Evolutionary conservation across 1,139 yeast species (phyloP), one percentile per base, ranked within the genome.

Genomic region (Diutina pseudorugosa): DNA sequence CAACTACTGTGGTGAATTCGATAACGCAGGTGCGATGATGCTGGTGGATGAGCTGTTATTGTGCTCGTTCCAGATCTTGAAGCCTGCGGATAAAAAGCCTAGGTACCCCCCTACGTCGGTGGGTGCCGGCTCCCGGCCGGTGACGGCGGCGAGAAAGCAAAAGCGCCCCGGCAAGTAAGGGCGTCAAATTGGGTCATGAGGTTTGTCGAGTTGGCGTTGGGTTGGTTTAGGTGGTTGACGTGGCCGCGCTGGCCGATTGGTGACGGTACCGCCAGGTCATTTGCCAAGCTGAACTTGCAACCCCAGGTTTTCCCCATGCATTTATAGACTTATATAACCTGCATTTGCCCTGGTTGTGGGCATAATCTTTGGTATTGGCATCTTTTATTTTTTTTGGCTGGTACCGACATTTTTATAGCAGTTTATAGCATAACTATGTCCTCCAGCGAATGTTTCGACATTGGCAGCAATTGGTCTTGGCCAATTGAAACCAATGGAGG

Each of bases 21-120:
- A 48, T 23, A 48, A 48, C 14, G 51, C 51, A 7, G 51, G 51
- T 18, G 51, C 51, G 14, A 48, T 48, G 51, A 48, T 48, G 51
- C 51, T 48, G 51, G 51, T 48, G 3, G 51, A 48, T 27, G 51
- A 48, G 18, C 84, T 93, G 66, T 79, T 93, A 64, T 78, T 93
- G 63, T 93, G 98, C 75, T 90, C 97, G 18, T 93, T 93, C 85
- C 98, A 93, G 72, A 91, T 93, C 63, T 80, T 93, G 68, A 93
- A 93, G 71, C 98, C 98, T 41, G 97, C 98, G 51, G 98, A 93
- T 68, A 93, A 93, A 79, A 84, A 85, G 68, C 85, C 86, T 59
- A 84, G 86, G 70, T 74, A 70, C 62, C 75, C 76, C 51, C 83
- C 81, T 59, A 74, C 77, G 53, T 68, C 67, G 57, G 78, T 80